Conservation (phyloP, 1,284 basidiomycete genomes). For the Schizophyllum commune region DNA sequence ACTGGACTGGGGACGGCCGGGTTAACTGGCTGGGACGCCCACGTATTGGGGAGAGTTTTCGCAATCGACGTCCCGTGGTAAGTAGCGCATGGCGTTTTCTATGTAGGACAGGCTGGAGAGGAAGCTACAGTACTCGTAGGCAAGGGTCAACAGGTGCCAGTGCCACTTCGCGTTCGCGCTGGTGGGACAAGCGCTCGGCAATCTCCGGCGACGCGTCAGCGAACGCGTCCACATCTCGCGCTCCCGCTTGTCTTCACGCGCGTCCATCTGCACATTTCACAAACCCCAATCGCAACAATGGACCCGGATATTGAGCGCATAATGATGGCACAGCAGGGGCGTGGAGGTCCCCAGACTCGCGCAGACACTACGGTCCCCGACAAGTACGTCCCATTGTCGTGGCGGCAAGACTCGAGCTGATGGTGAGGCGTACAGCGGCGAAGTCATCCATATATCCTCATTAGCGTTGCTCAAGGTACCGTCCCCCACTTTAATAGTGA, state of each 20-base stretch:
- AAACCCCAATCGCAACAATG: background rate
- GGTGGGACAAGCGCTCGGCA: background rate
- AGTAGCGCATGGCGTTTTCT: no score
- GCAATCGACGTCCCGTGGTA: no score
- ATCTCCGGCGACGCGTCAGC: background rate
- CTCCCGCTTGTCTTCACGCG: background rate
- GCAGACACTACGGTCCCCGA: conserved; percentile 57
- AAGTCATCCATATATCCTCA: conserved; percentile 95
- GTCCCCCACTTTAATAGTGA: conserved; percentile 1
- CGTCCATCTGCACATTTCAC: background rate
- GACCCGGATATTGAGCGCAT: conserved; percentile 40
- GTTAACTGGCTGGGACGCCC: no score
- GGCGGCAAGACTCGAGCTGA: conserved; percentile 6
- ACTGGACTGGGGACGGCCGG: no score
- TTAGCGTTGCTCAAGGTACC: conserved; percentile 85
- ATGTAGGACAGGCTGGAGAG: no score
- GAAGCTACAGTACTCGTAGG: no score
- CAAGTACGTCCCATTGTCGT: conserved; percentile 42
- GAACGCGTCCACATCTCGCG: background rate
- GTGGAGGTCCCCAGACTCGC: conserved; percentile 30
- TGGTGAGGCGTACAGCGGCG: conserved; percentile 53
- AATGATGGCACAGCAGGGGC: conserved; percentile 47
- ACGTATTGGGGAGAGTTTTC: no score
- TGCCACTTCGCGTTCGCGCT: background rate
- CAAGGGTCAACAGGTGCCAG: no score